Conservation (phyloP, 352 stramenopile species). For the Achlya hypogyna region DNA sequence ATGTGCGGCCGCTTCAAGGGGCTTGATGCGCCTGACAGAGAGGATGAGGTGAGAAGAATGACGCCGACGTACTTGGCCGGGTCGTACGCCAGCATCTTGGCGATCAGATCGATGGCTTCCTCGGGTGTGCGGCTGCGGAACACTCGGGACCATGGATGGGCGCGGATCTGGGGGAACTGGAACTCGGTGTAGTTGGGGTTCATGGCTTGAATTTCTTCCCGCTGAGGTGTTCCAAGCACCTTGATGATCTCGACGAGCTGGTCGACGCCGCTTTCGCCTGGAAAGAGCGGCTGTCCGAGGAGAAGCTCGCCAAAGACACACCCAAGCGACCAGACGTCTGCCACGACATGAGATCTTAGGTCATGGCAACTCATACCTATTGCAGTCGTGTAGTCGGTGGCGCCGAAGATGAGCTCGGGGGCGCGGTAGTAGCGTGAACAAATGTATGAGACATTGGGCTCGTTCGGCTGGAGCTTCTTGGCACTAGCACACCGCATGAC, state of each 20-base stretch:
- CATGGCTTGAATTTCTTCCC: constrained; percentile 98
- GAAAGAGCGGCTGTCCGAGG: constrained; percentile 97
- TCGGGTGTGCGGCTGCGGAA: constrained; percentile 92
- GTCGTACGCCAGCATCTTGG: constrained; percentile 96
- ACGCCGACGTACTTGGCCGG: constrained; percentile 77
- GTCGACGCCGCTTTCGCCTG: constrained; percentile 97
- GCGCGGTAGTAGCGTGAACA: constrained; percentile 99
- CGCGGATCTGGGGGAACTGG: constrained; percentile 99
- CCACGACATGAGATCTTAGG: constrained; percentile 26
- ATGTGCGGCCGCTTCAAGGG: constrained; percentile 86
- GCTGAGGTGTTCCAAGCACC: constrained; percentile 95
- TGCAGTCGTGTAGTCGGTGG: constrained; percentile 98
- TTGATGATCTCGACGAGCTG: constrained; percentile 99
- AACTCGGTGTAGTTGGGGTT: constrained; percentile 99
- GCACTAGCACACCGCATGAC: constrained; percentile 30
- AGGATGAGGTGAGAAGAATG: background rate
- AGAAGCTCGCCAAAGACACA: constrained; percentile 98
- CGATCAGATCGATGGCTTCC: constrained; percentile 96
- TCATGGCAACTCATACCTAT: constrained; percentile 59
- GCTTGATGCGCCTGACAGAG: constrained; percentile 57
- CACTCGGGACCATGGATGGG: constrained; percentile 96
- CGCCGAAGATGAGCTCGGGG: constrained; percentile 99
- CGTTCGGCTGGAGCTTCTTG: constrained; percentile 92
- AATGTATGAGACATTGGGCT: constrained; percentile 99
- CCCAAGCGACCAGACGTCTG: constrained; percentile 93